A percentile compares a stretch with the other conserved stretches of the same genome.
Conservation (phyloP, 73 alveolate species). For the Tetrahymena malaccensis region DNA sequence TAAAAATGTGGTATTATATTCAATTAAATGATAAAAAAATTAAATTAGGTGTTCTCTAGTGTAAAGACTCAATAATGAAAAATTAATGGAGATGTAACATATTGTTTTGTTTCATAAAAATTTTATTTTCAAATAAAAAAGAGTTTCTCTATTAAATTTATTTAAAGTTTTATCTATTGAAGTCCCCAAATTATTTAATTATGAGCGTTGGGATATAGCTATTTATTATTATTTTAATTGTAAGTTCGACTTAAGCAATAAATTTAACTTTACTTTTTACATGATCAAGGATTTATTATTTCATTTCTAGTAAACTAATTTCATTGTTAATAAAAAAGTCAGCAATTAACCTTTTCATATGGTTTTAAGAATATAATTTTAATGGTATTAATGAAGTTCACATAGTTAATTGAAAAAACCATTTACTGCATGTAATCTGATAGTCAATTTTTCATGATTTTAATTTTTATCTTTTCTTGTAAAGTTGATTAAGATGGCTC, state of each 20-base stretch:
- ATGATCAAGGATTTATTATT: neutral
- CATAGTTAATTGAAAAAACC: neutral
- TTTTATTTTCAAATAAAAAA: too few relatives aligned
- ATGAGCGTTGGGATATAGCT: neutral
- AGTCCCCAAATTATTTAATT: too few relatives aligned
- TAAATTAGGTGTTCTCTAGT: too few relatives aligned
- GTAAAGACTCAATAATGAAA: neutral
- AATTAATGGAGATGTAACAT: neutral
- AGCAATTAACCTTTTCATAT: neutral
- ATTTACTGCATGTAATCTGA: neutral
- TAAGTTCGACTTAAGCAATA: too few relatives aligned
- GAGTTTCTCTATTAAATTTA: too few relatives aligned
- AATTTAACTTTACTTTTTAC: too few relatives aligned
- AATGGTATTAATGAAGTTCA: neutral
- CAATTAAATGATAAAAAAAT: too few relatives aligned
- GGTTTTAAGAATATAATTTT: too few relatives aligned
- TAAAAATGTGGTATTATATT: neutral
- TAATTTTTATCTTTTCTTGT: neutral
- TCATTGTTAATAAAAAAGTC: neutral
- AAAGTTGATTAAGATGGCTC: neutral
- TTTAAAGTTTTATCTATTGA: too few relatives aligned
- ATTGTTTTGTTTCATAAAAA: neutral
- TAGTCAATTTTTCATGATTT: neutral
- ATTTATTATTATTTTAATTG: neutral
- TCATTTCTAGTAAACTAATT: neutral